These are phyloP conservation scores for Aspergillus sp. DNA, from an alignment of 2,329 filamentous ascomycete species.

Conservation along the genomic window DNA sequence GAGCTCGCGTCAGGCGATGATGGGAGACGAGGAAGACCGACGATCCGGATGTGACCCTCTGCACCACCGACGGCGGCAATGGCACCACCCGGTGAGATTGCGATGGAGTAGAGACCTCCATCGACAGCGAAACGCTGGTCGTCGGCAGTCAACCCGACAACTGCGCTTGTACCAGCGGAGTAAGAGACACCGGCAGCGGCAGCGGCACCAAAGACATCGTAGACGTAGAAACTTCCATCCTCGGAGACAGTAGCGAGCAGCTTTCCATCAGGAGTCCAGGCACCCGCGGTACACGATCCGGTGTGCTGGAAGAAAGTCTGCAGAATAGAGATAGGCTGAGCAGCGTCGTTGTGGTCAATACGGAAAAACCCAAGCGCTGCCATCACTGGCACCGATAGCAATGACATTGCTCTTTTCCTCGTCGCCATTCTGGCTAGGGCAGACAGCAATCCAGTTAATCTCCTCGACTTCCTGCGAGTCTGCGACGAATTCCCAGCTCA, in stretches of 20 bases:
- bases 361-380: slow-evolving; percentile 95
- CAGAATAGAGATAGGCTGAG: slow-evolving; percentile 68
- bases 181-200: slow-evolving; percentile 58
- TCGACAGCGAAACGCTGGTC: slow-evolving; percentile 92
- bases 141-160: slow-evolving; percentile 69
- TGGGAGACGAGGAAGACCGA: slow-evolving; percentile 69
- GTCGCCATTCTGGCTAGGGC: slow-evolving; percentile 54
- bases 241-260: slow-evolving; percentile 85
- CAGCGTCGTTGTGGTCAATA: slow-evolving; percentile 63
- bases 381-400: slow-evolving; percentile 83
- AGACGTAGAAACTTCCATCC: slow-evolving; percentile 83
- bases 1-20: slow-evolving; percentile 35
- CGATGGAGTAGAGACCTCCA: slow-evolving; percentile 84
- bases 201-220: slow-evolving; percentile 81
- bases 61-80: slow-evolving; percentile 85
- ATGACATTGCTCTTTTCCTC: slow-evolving; percentile 69
- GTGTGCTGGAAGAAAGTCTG: slow-evolving; percentile 93
- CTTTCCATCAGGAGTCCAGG: slow-evolving; percentile 84
- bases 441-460: slow-evolving; percentile 82
- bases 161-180: slow-evolving; percentile 55
- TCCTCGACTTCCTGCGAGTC: slow-evolving; percentile 89
- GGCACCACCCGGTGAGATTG: slow-evolving; percentile 71
- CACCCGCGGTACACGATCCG: slow-evolving; percentile 76
- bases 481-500: slow-evolving; percentile 62
- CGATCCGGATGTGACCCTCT: slow-evolving; percentile 76